These are phyloP conservation scores for Cercospora sesami DNA, from an alignment of 2,329 filamentous ascomycete species.

Conservation along the genomic window DNA sequence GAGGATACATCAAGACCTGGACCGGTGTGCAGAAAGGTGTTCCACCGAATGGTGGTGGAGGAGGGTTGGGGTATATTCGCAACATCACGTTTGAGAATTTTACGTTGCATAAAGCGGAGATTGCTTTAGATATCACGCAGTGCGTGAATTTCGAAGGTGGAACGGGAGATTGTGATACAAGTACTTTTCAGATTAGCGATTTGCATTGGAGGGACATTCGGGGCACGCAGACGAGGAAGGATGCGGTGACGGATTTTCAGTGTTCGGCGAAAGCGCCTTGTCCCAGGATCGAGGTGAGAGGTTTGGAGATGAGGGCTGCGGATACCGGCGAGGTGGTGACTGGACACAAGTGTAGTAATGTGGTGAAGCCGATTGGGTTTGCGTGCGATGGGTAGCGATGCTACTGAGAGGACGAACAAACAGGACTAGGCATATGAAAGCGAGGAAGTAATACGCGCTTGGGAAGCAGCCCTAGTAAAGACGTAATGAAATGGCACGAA, in stretches of 20 bases:
- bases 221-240: slow-evolving; percentile 32
- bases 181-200: slow-evolving; percentile 44
- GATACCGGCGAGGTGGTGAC: slow-evolving; percentile 7
- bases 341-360: slow-evolving; percentile 20
- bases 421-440: background rate
- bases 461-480: background rate
- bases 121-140: slow-evolving; percentile 34
- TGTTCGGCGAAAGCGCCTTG: slow-evolving; percentile 35
- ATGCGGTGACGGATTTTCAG: slow-evolving; percentile 32
- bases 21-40: slow-evolving; percentile 46
- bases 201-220: slow-evolving; percentile 35
- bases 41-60: slow-evolving; percentile 54
- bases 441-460: background rate
- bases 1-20: slow-evolving; percentile 57
- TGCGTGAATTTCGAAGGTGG: slow-evolving; percentile 33
- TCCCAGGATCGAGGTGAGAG: slow-evolving; percentile 25
- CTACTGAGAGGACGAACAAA: background rate
- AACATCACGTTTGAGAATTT: slow-evolving; percentile 43
- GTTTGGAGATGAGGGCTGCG: slow-evolving; percentile 13
- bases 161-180: slow-evolving; percentile 32
- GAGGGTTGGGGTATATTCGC: slow-evolving; percentile 50
- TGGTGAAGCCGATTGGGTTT: slow-evolving; percentile 19
- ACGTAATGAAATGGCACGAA: background rate
- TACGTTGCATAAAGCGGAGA: slow-evolving; percentile 25
- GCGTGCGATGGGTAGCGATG: slow-evolving; percentile 12